Base-by-base conservation (phyloP, 208 protist genomes). In the Acanthamoeba healyi region DNA sequence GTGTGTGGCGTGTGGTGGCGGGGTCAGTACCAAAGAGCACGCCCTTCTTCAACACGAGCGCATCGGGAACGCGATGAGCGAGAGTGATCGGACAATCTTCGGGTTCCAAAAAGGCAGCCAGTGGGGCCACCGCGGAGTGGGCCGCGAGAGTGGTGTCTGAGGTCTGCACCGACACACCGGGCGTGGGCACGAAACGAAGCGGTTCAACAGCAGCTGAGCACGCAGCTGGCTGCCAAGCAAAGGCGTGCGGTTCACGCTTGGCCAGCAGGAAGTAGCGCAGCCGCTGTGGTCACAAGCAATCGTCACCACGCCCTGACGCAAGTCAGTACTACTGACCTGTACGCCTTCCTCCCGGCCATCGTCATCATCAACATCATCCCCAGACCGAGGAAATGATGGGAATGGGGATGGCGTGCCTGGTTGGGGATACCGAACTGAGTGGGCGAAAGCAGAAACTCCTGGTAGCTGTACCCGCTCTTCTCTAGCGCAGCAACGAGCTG, bases 381-480 rank as follows among this genome's bases (percentile, higher is more conserved):
- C n/a, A n/a, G n/a, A n/a, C n/a, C n/a, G n/a, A n/a, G n/a, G 7
- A 72, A 12, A 72, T 1, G 38, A 49, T 19, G 15, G 36, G 2
- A n/a, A 34, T 29, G 29, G 19, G 19, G 61, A 7, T 70, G 24
- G 38, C 70, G 22, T 81, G 40, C 70, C 70, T 81, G 81, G 36
- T 88, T 88, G 19, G 81, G 81, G 24, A 88, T 88, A 19, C 81
- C 81, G 51, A 88, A 88, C 29, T 88, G 81, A 46, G 81, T 88
- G 24, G 81, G 81, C 10, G 32, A 46, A n/a, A 88, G 81, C 26
- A 65, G n/a, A 38, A 88, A 88, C 49, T 88, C 81, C 34, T 88
- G 81, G 36, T 88, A n/a, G 24, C 22, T 5, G 29, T 88, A 88
- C 4, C 49, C 81, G 19, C n/a, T 24, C 17, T 22, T 10, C 81